Evolutionary conservation across 345 rosid species (phyloP).

Genomic region (Heritiera littoralis): DNA sequence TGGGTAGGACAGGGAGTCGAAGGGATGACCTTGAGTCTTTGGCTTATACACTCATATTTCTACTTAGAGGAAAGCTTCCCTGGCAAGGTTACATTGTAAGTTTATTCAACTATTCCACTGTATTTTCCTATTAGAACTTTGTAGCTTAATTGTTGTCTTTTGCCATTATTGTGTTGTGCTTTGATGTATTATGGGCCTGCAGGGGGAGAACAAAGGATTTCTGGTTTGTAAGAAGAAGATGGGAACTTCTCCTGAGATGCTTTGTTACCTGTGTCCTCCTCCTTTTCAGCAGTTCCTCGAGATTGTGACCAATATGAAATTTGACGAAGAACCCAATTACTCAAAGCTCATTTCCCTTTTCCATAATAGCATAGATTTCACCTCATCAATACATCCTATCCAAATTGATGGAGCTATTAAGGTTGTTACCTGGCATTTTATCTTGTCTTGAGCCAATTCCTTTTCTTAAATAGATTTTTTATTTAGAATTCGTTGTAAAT

Average conservation of each 20-base stretch:
- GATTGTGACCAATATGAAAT: slow-evolving; percentile 57
- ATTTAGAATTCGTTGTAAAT: slow-evolving; percentile 19
- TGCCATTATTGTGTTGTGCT: slow-evolving; percentile 4
- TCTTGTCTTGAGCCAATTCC: slow-evolving; percentile 20
- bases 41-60: slow-evolving; percentile 93
- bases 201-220: slow-evolving; percentile 74
- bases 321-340: slow-evolving; percentile 69
- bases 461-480: neutral
- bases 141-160: neutral
- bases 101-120: slow-evolving; percentile 21
- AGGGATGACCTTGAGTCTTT: slow-evolving; percentile 96
- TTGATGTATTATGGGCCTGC: slow-evolving; percentile 12
- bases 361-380: slow-evolving; percentile 52
- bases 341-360: slow-evolving; percentile 59
- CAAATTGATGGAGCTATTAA: slow-evolving; percentile 23
- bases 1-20: slow-evolving; percentile 91
- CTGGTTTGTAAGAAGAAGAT: slow-evolving; percentile 73
- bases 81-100: slow-evolving; percentile 81
- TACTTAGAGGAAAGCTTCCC: slow-evolving; percentile 85
- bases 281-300: slow-evolving; percentile 56
- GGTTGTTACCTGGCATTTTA: slow-evolving; percentile 15
- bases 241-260: slow-evolving; percentile 56
- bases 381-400: slow-evolving; percentile 50
- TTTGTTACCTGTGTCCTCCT: slow-evolving; percentile 56
- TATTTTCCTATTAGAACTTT: slow-evolving; percentile 15